phyloP scores from a whole-genome alignment of 139 green algal genomes.

The Desmodesmus armatus region DNA sequence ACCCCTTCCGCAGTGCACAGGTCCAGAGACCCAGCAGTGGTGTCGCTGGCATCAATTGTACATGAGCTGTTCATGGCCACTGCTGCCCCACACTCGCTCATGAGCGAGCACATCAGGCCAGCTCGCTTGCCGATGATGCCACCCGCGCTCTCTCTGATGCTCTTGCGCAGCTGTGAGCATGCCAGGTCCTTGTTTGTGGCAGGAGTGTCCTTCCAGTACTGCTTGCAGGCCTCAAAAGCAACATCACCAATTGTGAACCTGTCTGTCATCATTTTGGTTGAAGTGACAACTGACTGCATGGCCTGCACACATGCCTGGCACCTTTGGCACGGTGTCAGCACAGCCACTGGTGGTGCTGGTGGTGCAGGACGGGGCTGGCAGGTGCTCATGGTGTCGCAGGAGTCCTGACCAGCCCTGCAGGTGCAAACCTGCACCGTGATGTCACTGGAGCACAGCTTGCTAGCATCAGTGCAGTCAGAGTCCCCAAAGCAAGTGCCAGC shows the following conservation, averaged over 20 bases:
- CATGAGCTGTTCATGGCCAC: neutral
- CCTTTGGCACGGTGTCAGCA: neutral
- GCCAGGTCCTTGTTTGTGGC: neutral
- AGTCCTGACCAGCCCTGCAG: neutral
- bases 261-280: neutral
- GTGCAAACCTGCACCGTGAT: neutral
- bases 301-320: neutral
- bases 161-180: neutral
- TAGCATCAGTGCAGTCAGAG: neutral
- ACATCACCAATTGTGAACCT: neutral
- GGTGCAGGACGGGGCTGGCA: neutral
- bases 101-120: neutral
- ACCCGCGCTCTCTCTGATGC: neutral
- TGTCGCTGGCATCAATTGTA: neutral
- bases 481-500: neutral
- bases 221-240: neutral
- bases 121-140: neutral
- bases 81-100: neutral
- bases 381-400: conserved; percentile 5
- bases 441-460: neutral
- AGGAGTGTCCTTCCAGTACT: neutral
- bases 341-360: neutral
- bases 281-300: neutral
- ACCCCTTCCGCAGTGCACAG: neutral
- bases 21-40: neutral